Evolutionary conservation across 2,329 filamentous ascomycete species (phyloP).

Genomic region (Penicillium hesseltinei): DNA sequence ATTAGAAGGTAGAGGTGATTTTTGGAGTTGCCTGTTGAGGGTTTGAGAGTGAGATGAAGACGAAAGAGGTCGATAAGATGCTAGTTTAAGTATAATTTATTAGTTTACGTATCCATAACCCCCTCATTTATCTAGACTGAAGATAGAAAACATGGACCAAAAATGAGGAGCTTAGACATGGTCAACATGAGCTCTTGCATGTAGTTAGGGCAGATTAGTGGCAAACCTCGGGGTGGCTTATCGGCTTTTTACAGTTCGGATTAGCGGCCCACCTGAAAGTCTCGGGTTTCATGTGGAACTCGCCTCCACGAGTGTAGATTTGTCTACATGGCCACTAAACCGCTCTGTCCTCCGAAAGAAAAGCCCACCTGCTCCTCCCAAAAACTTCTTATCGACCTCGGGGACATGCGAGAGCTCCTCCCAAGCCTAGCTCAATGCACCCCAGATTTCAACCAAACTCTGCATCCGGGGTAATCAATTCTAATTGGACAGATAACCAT

Average conservation of each 20-base stretch:
- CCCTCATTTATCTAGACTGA: background rate
- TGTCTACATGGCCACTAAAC: background rate
- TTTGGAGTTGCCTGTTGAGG: background rate
- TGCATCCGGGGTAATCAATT: conserved; percentile 8
- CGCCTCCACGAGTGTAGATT: rapidly evolving
- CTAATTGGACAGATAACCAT: conserved; percentile 11
- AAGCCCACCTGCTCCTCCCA: conserved; percentile 1
- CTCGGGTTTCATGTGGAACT: rapidly evolving
- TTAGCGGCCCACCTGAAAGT: background rate
- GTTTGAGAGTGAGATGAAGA: background rate
- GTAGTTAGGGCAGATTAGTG: background rate
- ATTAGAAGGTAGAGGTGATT: background rate
- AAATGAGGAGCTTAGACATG: background rate
- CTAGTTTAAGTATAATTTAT: background rate
- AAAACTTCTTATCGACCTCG: background rate
- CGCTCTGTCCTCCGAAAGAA: rapidly evolving
- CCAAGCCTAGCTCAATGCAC: conserved; percentile 9
- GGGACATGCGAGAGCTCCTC: conserved; percentile 11
- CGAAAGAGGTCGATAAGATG: background rate
- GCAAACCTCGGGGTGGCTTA: too few relatives aligned
- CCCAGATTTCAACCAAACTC: conserved; percentile 10
- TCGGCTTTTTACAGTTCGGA: background rate
- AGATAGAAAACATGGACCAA: background rate
- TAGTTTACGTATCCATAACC: background rate
- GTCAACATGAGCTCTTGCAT: background rate